Percentiles rank a stretch among this genome's conserved stretches.
These are phyloP conservation scores for Geotrichum phurueaensis DNA, from an alignment of 1,139 yeast species.

Conservation along the genomic window DNA sequence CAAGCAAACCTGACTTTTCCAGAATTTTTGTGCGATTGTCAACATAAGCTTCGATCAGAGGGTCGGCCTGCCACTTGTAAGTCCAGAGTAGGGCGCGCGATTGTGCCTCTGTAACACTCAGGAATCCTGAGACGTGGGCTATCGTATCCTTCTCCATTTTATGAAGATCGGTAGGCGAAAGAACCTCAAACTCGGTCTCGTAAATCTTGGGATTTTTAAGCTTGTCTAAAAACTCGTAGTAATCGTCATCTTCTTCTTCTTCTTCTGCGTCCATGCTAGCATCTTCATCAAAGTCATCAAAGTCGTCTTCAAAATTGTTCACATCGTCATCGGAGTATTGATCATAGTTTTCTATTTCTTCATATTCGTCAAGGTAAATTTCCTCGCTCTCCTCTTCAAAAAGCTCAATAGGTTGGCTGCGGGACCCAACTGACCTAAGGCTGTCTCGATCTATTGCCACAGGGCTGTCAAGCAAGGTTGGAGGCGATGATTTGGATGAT, in stretches of 20 bases:
- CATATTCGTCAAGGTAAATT: conserved; percentile 5
- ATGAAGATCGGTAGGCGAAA: conserved; percentile 30
- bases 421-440: not conserved
- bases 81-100: conserved; percentile 52
- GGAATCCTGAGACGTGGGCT: conserved; percentile 33
- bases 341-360: conserved; percentile 3
- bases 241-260: conserved; percentile 15
- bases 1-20: conserved; percentile 45
- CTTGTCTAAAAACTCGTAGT: conserved; percentile 10
- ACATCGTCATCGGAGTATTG: conserved; percentile 2
- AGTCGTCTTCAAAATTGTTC: conserved; percentile 15
- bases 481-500: not conserved
- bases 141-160: conserved; percentile 27
- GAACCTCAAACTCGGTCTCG: conserved; percentile 29
- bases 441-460: conserved; percentile 1
- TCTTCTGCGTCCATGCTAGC: conserved; percentile 6
- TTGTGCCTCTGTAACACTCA: conserved; percentile 38
- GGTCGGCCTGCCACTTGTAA: conserved; percentile 71
- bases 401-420: not conserved
- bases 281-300: conserved; percentile 11
- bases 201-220: conserved; percentile 20
- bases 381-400: conserved; percentile 3
- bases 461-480: conserved; percentile 3
- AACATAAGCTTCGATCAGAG: conserved; percentile 61
- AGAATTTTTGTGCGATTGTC: conserved; percentile 46